Evolutionary conservation across 225 moss, liverwort and hornwort species (phyloP), one percentile per base, ranked within the genome.

Genomic region (Physcomitrium patens): DNA sequence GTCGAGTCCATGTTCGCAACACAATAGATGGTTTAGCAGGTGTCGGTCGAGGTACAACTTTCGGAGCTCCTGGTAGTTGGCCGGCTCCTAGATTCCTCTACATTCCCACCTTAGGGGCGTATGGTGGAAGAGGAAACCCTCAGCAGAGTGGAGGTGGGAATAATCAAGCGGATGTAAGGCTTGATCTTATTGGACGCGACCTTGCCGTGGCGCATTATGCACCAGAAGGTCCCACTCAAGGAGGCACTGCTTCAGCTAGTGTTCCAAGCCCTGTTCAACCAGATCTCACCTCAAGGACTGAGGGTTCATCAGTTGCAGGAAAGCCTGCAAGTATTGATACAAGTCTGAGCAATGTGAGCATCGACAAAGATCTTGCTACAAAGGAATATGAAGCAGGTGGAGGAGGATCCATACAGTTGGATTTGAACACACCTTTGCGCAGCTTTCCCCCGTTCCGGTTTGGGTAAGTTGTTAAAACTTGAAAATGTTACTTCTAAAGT

Each of bases 1-100:
- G 79, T 10, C 85, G 85, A 44, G 73, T 85, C 6, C 85, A 85
- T 57, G 85, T 66, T 47, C 85, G 85, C 24, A 79, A 75, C 58
- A 52, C 81, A 57, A 79, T 85, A 82, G 85, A 85, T 73, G 85
- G 85, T 10, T 76, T 85, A 64, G 85, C 85, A 76, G 85, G 82
- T 16, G 82, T 85, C 65, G 85, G 85, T 31, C 85, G 85, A 66
- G 85, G 81, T 27, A 82, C 82, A 10, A 81, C 81, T 27, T 85
- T 81, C 65, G 85, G 81, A 18, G 81, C 85, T 20, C 73, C 85
- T 26, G 85, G 85, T 22, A 78, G 78, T 58, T 85, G 85, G 85
- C 85, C 85, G 47, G 85, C 85, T 65, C 85, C 85, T n/a, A 64
- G 85, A 47, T 85, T 81, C 22, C 78, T 85, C 10, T 85, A 85